Evolutionary conservation across 2,329 filamentous ascomycete species (phyloP).

Genomic region (Aspergillus arachidicola): DNA sequence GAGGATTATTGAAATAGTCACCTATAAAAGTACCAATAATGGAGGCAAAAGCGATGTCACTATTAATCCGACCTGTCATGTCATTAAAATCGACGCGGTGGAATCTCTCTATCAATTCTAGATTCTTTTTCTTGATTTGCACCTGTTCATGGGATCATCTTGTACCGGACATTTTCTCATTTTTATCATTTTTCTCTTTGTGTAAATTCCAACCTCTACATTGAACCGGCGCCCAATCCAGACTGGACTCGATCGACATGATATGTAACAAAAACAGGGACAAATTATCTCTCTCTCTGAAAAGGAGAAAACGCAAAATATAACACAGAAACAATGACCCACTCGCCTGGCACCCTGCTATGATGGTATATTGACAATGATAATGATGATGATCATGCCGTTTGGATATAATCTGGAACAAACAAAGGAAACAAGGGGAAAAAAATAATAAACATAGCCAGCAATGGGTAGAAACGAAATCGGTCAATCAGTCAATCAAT

Average conservation of each 20-base stretch:
- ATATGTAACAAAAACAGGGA: constrained; percentile 20
- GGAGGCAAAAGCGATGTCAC: not conserved
- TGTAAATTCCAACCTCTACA: constrained; percentile 26
- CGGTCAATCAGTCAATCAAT: not conserved
- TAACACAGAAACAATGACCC: constrained; percentile 21
- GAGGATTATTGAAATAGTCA: not conserved
- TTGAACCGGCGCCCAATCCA: constrained; percentile 19
- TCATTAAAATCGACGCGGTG: not conserved
- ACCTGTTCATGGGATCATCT: not conserved
- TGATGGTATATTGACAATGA: constrained; percentile 31
- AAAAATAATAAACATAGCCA: constrained; percentile 9
- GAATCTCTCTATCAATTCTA: not conserved
- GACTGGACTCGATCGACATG: constrained; percentile 19
- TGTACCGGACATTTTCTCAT: constrained; percentile 1
- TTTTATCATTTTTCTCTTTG: constrained; percentile 15
- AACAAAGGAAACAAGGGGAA: not conserved
- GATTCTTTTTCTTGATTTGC: not conserved
- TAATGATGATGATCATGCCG: constrained; percentile 24
- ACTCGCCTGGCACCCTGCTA: constrained; percentile 33
- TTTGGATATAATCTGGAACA: constrained; percentile 23
- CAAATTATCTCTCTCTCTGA: constrained; percentile 7
- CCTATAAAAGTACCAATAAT: not conserved
- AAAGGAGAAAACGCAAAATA: constrained; percentile 16
- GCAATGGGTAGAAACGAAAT: constrained; percentile 10
- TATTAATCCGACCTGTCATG: not conserved